Base-by-base conservation (phyloP, 345 rosid genomes). In the Anastatica hierochuntica region DNA sequence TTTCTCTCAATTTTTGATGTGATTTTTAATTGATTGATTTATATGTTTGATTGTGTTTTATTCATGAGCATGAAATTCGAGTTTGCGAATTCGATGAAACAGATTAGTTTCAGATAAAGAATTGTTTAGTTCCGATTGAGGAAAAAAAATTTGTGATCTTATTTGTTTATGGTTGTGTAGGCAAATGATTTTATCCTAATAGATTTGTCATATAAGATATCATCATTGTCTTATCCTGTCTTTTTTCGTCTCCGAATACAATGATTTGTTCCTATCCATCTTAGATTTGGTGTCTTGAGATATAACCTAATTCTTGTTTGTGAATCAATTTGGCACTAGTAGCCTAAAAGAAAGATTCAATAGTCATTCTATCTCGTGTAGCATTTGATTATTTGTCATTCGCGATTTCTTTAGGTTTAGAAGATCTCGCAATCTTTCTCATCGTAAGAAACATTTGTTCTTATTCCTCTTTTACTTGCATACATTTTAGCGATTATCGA, bases 141-240 rank as follows among this genome's bases (percentile, higher is more conserved):
- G 31, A n/a, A 13, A 20, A 8, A 21, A 8, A 33, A 20, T 34
- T 34, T 13, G 23, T 37, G 21, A 56, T 56, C 19, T 26, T n/a
- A 0, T 58, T 16, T 47, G 55, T 47, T 47, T 47, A 27, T 47
- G 56, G 57, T 18, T 47, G 17, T 40, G 14, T 56, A 49, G 57
- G 38, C 16, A 38, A 47, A 37, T 5, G 42, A 29, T 10, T 27
- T 30, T 38, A 27, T 46, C 13, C 8, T n/a, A 19, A n/a, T 7
- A n/a, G n/a, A n/a, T n/a, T n/a, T n/a, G n/a, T 4, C 31, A 4
- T 19, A 29, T 29, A n/a, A 38, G 50, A 13, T n/a, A 11, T 30
- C 30, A 40, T 35, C n/a, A 5, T 21, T 29, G 33, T 8, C 23
- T 30, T 36, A 12, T 6, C n/a, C 26, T 49, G 14, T 2, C n/a